Evolutionary conservation across 1,284 basidiomycete species (phyloP).

Genomic region (Vanrija humicola): DNA sequence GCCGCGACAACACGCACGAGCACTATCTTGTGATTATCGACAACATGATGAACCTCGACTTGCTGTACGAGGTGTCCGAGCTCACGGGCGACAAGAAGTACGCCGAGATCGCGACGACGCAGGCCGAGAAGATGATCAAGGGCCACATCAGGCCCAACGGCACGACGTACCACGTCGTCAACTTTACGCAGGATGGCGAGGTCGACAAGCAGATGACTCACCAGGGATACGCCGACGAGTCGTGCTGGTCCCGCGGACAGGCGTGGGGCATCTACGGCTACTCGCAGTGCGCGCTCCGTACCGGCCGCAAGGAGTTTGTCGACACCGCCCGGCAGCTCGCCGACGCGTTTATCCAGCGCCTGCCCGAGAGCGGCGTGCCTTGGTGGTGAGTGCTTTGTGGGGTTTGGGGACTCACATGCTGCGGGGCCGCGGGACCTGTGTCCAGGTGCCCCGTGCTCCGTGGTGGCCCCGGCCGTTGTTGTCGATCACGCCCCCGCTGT

Average conservation of each 20-base stretch:
- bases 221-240: constrained; percentile 36
- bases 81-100: constrained; percentile 33
- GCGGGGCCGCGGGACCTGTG: too few species aligned
- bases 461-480: constrained; percentile 1
- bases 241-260: constrained; percentile 37
- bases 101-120: constrained; percentile 30
- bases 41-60: constrained; percentile 46
- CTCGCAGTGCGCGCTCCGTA: constrained; percentile 35
- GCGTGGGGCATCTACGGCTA: constrained; percentile 42
- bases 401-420: too few species aligned
- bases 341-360: constrained; percentile 27
- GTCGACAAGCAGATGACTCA: constrained; percentile 21
- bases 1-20: constrained; percentile 28
- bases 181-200: constrained; percentile 23
- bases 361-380: constrained; percentile 27
- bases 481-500: constrained; percentile 2
- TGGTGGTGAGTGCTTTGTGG: constrained; percentile 22
- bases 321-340: constrained; percentile 24
- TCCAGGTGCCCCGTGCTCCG: too few species aligned
- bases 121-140: constrained; percentile 29
- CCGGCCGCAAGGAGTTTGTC: constrained; percentile 32
- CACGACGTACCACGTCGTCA: constrained; percentile 40
- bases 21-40: constrained; percentile 44
- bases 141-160: constrained; percentile 31
- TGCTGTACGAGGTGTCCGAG: constrained; percentile 34